Base-by-base conservation (phyloP, 352 stramenopile species). In the Pythium aquatile region DNA sequence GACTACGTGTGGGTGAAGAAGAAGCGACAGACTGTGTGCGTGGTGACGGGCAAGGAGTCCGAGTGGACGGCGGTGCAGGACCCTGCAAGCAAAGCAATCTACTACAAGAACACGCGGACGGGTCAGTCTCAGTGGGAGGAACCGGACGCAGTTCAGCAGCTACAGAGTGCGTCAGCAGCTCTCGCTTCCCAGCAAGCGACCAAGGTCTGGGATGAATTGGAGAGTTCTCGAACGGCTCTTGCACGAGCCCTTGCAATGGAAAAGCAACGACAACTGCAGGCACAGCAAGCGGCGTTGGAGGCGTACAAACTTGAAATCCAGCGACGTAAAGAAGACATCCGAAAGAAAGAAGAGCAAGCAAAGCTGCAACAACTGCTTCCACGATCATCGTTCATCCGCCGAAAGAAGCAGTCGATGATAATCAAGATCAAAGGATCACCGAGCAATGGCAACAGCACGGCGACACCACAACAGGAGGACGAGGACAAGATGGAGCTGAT, bases 1-100 rank as follows among this genome's bases (percentile, higher is more conserved):
- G 80, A 89, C 37, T 89, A 89, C 51, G 78, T 89, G 5, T 89
- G 80, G 80, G 80, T 89, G 14, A 89, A 89, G 61, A 89, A 89
- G 73, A 89, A 89, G 64, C 78, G 78, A 53, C 79, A 86, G 52
- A 81, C 78, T 0, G 77, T 89, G 28, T 81, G 74, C n/a, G 80
- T 89, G n/a, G 80, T 84, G 14, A 81, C 78, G 11, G 72, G 80
- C 24, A 81, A 73, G 39, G 68, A 81, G 28, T 83, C 75, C 32
- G 80, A 89, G 54, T 89, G 80, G 80, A 83, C 70, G 26, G 76
- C 78, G 14, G 80, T 89, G 8, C 80, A 87, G 59, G 80, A 89
- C 53, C 76, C 78, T 3, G 58, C 66, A 1, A 85, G 75, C 14
- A 71, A 75, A 28, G 80, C 80, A 3, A 87, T 89, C 20, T 89